Conservation (phyloP, 2,329 filamentous ascomycete species). For the Stachybotrys elegans region DNA sequence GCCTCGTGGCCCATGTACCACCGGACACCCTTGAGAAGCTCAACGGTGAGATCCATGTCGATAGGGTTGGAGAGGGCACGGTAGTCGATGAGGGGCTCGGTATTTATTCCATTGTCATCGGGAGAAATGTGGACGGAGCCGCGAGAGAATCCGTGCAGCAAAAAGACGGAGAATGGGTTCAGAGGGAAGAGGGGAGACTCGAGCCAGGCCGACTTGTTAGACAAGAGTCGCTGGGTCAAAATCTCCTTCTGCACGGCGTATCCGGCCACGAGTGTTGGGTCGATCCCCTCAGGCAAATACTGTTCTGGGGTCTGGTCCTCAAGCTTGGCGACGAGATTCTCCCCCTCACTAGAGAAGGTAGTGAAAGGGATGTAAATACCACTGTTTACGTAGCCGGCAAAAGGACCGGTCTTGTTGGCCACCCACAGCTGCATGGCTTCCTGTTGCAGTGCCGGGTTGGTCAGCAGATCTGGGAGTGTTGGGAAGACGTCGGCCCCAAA, state of each 20-base stretch:
- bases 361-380: neutral
- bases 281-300: neutral
- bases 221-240: neutral
- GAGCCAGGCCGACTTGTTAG: neutral
- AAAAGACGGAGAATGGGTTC: neutral
- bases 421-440: neutral
- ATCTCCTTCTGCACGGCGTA: constrained; percentile 1
- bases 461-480: neutral
- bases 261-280: neutral
- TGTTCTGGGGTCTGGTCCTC: neutral
- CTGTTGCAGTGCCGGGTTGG: neutral
- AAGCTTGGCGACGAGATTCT: neutral
- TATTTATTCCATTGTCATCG: neutral
- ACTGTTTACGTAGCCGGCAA: neutral
- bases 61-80: constrained; percentile 1
- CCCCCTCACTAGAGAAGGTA: neutral
- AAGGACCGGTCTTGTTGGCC: constrained; percentile 1
- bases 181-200: neutral
- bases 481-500: neutral
- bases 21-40: constrained; percentile 1
- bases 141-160: neutral
- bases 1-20: constrained; percentile 1
- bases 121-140: neutral
- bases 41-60: constrained; percentile 1
- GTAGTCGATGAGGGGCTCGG: constrained; percentile 1